Evolutionary conservation across 768 basidiomycete species (phyloP), one percentile per base, ranked within the genome.

Genomic region (Tricholoma terreum): DNA sequence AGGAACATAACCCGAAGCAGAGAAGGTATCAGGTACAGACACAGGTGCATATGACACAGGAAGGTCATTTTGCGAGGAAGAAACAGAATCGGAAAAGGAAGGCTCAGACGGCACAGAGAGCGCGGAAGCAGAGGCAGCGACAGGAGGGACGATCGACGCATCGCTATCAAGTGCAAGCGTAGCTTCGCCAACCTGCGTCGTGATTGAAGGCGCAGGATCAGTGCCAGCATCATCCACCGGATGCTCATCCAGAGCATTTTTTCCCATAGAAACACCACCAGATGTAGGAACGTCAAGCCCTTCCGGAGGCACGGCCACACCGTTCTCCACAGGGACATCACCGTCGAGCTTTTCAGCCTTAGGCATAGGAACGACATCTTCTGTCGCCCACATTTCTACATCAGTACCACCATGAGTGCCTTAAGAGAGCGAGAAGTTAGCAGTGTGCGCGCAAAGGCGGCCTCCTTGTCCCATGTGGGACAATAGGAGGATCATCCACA

Each of bases 391-490:
- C 64, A 77, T 72, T 74, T 78, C 69, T 60, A 72, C 66, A 69
- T 69, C 73, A 74, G 66, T 62, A 61, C 56, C 68, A 70, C 69
- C 66, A 74, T 69, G 63, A 71, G 74, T 69, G 71, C 80, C 81
- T 83, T 80, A 71, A 80, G 74, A 75, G 65, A 79, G 71, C 66
- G 67, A 69, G 70, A 72, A 69, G 82, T 90, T 72, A 90, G 89
- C 73, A 69, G 77, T 76, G 79, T 76, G 83, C 78, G 81, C 77
- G 73, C 70, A 66, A 75, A 15, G 76, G 78, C 75, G 71, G 65
- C 73, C 75, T 73, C 74, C 76, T 72, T 69, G 61, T 64, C 65
- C 62, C 58, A 61, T 62, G 62, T 58, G 57, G 61, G 62, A 71
- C 30, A 6, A 17, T 22, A 54, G 73, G 73, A 75, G 73, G 69